Evolutionary conservation across 2,329 filamentous ascomycete genomes (phyloP), one percentile per base, ranked within the genome.

Genomic region (Talaromyces sp.): DNA sequence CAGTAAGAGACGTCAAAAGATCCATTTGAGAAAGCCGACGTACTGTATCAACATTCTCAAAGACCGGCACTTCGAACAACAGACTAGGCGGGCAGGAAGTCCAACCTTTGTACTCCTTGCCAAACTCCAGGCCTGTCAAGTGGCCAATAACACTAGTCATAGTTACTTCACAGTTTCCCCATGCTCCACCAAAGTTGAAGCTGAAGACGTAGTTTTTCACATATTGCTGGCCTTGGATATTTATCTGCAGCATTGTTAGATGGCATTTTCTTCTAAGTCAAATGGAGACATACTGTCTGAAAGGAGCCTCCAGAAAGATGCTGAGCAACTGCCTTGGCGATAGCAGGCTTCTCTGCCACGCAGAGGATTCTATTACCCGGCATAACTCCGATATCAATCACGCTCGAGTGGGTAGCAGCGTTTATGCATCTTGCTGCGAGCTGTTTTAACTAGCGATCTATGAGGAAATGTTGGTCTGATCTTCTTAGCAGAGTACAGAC

Each of bases 101-200:
- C 95, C 95, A 99, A 68, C 88, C 88, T 72, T 88, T 90, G 79
- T 90, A 93, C 64, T 89, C 86, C 8, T 82, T 76, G 19, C 86
- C 85, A 72, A 99, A 97, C 61, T 96, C 91, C 53, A 89, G 81
- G n/a, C 83, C 84, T 36, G 91, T 93, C 69, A 99, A 84, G 78
- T 99, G 95, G 13, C 95, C 95, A 11, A 90, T 83, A 27, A 99
- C 95, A 68, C 90, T 93, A 64, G 95, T 99, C 91, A 99, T 98
- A 51, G 90, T 93, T 56, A 97, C 94, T 13, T 87, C 83, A 76
- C 91, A 97, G 67, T 83, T 84, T 22, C 93, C 93, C 91, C 92
- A 97, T 69, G 85, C 83, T 56, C 82, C 85, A 5, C 89, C 89
- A 76, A 99, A 99, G 75, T 92, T 88, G 79, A 95, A 99, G 54